Conservation (phyloP, 78 protist genomes). For the Dictyostelium discoideum region dicty_2.7 NC_007090.3:3330001-3330500, state of each 20-base stretch:
- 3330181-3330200: slow-evolving; percentile 93
- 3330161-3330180: slow-evolving; percentile 95
- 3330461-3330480: slow-evolving; percentile 90
- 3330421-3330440: slow-evolving; percentile 96
- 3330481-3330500: slow-evolving; percentile 64
- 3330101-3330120: slow-evolving; percentile 97
- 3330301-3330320: slow-evolving; percentile 96
- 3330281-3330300: slow-evolving; percentile 94
- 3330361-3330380: slow-evolving; percentile 61
- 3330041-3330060: slow-evolving; percentile 90
- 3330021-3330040: slow-evolving; percentile 93
- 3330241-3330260: slow-evolving; percentile 89
- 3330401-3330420: slow-evolving; percentile 99
- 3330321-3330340: slow-evolving; percentile 98
- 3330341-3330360: slow-evolving; percentile 87
- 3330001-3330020: slow-evolving; percentile 95
- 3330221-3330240: slow-evolving; percentile 91
- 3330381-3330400: slow-evolving; percentile 89
- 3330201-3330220: slow-evolving; percentile 88
- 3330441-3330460: slow-evolving; percentile 89
- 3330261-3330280: slow-evolving; percentile 93
- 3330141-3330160: slow-evolving; percentile 74
- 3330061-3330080: slow-evolving; percentile 89
- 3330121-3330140: slow-evolving; percentile 99
- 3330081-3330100: slow-evolving; percentile 91